Evolutionary conservation across 2,329 filamentous ascomycete genomes (phyloP), one percentile per base, ranked within the genome.

Genomic region (Pseudomassariella vexata): DNA sequence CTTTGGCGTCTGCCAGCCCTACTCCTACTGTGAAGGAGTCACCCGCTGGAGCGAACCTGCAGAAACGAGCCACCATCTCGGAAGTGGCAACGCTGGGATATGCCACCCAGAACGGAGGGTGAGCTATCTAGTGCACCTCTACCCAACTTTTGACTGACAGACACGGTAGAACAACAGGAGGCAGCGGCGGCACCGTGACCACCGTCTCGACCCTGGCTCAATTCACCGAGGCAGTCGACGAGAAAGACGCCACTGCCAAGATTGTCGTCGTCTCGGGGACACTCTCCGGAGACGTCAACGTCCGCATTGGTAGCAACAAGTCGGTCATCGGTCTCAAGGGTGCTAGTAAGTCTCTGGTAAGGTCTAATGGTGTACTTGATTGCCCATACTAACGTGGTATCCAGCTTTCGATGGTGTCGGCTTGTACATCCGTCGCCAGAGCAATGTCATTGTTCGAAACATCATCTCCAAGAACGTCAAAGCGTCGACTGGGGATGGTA

Each of bases 401-500:
- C 36, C 31, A 51, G 57, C 57, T 29, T 55, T 74, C 15, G 55
- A 59, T n/a, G 59, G 62, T 30, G 53, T 66, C 33, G 65, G 65
- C 6, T 52, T 76, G 28, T 63, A 60, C 34, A 54, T 75, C 42
- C 66, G 66, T 49, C 48, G 56, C 22, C 56, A 52, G 12, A 60
- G 48, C 36, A 77, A 78, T 41, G 71, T 77, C 29, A 75, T 78
- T 35, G 48, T 78, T 29, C 68, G 67, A 28, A 77, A 78, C 55
- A 68, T 22, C 73, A 78, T 48, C 63, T 68, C 23, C 60, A 78
- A 32, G 62, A 63, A 3, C 58, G n/a, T n/a, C n/a, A n/a, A n/a
- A n/a, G n/a, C n/a, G n/a, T n/a, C n/a, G n/a, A n/a, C n/a, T n/a
- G n/a, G n/a, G n/a, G n/a, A n/a, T n/a, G n/a, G n/a, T n/a, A n/a